phyloP scores from a whole-genome alignment of 768 basidiomycete species.

The Boletus vinaceobasis region DNA sequence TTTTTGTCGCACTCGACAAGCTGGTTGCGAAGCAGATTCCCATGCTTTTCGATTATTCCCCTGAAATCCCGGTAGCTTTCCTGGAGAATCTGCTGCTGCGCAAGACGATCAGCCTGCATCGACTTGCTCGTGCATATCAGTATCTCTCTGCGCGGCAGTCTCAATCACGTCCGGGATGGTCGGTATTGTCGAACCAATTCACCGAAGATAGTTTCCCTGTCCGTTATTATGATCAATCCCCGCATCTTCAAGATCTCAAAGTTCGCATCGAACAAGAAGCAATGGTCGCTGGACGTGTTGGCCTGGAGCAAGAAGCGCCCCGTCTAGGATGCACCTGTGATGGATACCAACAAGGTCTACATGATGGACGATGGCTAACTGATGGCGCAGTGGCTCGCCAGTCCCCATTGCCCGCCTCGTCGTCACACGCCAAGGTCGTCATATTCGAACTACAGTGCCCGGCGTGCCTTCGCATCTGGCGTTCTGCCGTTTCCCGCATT shows the following conservation, averaged over 20 bases:
- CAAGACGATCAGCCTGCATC: slow-evolving; percentile 24
- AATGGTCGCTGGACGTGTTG: slow-evolving; percentile 4
- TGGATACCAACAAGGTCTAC: background rate
- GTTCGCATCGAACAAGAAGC: background rate
- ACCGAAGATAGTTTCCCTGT: slow-evolving; percentile 25
- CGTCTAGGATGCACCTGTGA: background rate
- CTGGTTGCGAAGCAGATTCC: slow-evolving; percentile 12
- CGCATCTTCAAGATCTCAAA: slow-evolving; percentile 23
- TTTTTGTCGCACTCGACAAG: slow-evolving; percentile 28
- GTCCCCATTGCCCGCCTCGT: slow-evolving; percentile 42
- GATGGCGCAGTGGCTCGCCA: background rate
- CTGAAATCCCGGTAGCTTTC: slow-evolving; percentile 23
- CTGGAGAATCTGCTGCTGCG: slow-evolving; percentile 26
- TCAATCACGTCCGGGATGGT: slow-evolving; percentile 12
- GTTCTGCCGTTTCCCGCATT: slow-evolving; percentile 33
- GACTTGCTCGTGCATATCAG: slow-evolving; percentile 22
- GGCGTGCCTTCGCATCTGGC: slow-evolving; percentile 36
- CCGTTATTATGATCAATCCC: slow-evolving; percentile 3
- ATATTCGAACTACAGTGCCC: slow-evolving; percentile 43
- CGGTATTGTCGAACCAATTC: slow-evolving; percentile 30
- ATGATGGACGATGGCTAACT: background rate
- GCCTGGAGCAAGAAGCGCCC: slow-evolving; percentile 5
- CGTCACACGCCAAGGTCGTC: slow-evolving; percentile 18
- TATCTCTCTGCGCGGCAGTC: slow-evolving; percentile 33
- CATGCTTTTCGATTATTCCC: slow-evolving; percentile 30